Percentiles rank a stretch among this genome's conserved stretches.
These are phyloP conservation scores for Plasmodium inui DNA, from an alignment of 169 alveolate genomes.

Conservation along the genomic window DNA sequence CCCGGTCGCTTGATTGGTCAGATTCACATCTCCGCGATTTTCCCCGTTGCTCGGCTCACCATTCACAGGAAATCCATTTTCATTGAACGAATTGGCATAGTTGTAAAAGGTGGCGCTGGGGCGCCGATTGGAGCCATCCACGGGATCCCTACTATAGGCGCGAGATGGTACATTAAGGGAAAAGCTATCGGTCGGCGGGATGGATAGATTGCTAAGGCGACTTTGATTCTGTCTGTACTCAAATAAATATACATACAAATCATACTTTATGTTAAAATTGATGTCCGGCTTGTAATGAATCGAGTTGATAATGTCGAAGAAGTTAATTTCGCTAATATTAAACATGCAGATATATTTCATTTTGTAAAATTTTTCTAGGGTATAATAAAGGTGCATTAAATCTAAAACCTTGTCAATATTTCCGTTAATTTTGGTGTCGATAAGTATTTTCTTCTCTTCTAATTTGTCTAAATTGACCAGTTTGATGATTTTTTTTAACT, in stretches of 20 bases:
- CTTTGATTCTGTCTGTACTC: constrained; percentile 30
- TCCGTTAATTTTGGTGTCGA: constrained; percentile 55
- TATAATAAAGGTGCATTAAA: constrained; percentile 70
- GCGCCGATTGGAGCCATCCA: not conserved
- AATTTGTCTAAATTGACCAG: constrained; percentile 31
- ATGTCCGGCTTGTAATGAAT: constrained; percentile 61
- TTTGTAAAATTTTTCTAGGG: constrained; percentile 63
- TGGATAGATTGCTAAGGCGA: constrained; percentile 4
- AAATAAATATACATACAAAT: constrained; percentile 59
- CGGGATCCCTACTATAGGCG: constrained; percentile 13
- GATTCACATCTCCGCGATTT: not conserved
- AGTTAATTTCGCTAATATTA: constrained; percentile 27
- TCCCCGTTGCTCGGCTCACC: not conserved
- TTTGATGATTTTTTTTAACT: constrained; percentile 57
- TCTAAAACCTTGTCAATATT: constrained; percentile 36
- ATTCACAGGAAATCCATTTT: not conserved
- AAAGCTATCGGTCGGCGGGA: constrained; percentile 10
- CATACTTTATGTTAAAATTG: constrained; percentile 58
- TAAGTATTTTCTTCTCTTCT: constrained; percentile 61
- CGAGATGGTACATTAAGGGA: constrained; percentile 26
- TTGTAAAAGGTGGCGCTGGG: not conserved
- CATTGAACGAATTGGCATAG: not conserved
- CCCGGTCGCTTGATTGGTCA: not conserved
- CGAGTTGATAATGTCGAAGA: constrained; percentile 39
- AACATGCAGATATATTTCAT: constrained; percentile 72